These are phyloP conservation scores for Coriaria nepalensis DNA, from an alignment of 306 rosid species.

Conservation along the genomic window DNA sequence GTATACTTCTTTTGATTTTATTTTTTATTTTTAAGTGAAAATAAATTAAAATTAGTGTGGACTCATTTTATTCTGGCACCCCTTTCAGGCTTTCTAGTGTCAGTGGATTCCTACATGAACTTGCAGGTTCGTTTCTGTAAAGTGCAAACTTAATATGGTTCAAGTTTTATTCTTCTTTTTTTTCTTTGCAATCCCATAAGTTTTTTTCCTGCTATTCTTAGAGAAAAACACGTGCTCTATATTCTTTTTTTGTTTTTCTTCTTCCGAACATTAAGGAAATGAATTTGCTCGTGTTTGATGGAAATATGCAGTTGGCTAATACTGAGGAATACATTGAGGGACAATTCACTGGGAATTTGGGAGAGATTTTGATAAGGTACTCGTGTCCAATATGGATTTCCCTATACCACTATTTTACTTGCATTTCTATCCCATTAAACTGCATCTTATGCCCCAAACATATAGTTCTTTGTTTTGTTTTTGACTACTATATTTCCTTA, in stretches of 20 bases:
- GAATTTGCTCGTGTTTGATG: too few species aligned
- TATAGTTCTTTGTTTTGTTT: background rate
- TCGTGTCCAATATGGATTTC: too few species aligned
- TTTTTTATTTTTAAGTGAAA: background rate
- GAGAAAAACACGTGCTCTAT: background rate
- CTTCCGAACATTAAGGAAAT: too few species aligned
- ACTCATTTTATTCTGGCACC: background rate
- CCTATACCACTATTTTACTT: background rate
- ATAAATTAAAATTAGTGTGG: background rate
- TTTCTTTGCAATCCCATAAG: too few species aligned
- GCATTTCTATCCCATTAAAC: background rate
- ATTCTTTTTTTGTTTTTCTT: background rate
- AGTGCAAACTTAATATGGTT: background rate
- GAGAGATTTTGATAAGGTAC: constrained; percentile 49
- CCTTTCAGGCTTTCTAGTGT: constrained; percentile 39
- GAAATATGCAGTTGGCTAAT: constrained; percentile 30
- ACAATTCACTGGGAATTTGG: constrained; percentile 37
- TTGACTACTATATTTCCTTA: too few species aligned
- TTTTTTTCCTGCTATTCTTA: too few species aligned
- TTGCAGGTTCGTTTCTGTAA: constrained; percentile 28
- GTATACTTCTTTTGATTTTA: constrained; percentile 5
- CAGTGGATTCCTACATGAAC: constrained; percentile 45
- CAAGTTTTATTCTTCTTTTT: background rate
- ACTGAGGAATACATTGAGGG: constrained; percentile 47
- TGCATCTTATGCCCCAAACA: too few species aligned